These are phyloP conservation scores for Knoxdaviesia capensis DNA, from an alignment of 2,329 filamentous ascomycete genomes.

Conservation along the genomic window DNA sequence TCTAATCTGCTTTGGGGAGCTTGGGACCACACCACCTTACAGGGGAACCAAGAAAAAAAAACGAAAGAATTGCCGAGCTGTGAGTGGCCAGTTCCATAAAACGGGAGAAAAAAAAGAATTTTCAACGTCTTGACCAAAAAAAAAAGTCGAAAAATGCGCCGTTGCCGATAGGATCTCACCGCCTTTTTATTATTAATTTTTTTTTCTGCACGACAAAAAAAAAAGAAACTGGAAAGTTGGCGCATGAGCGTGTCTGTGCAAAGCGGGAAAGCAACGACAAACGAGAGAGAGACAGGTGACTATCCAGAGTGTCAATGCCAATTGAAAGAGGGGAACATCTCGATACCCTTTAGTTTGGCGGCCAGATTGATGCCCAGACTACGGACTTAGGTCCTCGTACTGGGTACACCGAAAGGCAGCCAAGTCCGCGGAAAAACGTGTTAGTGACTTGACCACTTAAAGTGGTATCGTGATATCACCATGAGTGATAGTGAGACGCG, in stretches of 20 bases:
- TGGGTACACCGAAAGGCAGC: no score
- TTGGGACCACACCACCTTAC: not conserved
- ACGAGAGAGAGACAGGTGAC: slow-evolving; percentile 1
- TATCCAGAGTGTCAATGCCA: not conserved
- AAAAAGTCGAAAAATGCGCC: not conserved
- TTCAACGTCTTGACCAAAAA: not conserved
- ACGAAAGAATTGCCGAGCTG: not conserved
- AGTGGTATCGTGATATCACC: no score
- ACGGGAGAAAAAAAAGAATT: not conserved
- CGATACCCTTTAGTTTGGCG: no score
- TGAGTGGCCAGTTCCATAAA: not conserved
- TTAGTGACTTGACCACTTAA: no score
- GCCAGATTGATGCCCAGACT: no score
- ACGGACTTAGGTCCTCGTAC: not conserved
- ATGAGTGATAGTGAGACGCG: no score
- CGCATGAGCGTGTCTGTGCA: not conserved
- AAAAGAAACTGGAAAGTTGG: slow-evolving; percentile 3
- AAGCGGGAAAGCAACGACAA: slow-evolving; percentile 1
- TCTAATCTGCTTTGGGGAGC: not conserved
- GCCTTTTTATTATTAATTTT: not conserved
- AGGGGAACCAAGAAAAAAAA: not conserved
- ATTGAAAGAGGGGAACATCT: not conserved
- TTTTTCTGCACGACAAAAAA: not conserved
- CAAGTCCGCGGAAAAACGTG: no score
- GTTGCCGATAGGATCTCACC: not conserved